Evolutionary conservation across 2,329 filamentous ascomycete species (phyloP), one percentile per base, ranked within the genome.

Genomic region (Calycina herbarum): DNA sequence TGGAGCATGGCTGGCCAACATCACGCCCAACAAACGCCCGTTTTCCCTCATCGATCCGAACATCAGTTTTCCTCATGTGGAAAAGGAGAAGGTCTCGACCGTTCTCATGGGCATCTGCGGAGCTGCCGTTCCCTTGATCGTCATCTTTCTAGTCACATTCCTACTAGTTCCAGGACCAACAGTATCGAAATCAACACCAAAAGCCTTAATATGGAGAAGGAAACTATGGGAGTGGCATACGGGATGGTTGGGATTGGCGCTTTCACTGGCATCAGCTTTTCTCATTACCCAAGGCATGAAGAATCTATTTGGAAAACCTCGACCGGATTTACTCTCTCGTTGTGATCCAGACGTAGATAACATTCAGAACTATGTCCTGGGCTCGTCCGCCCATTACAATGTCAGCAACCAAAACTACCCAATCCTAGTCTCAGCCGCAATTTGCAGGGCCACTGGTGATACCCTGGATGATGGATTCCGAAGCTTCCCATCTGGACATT

Each of bases 151-250:
- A 62, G 83, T 94, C 65, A 86, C 86, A 51, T 77, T 96, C 38
- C 69, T 87, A 67, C 82, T 94, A 70, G 87, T 95, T 0, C 93
- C 93, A 0, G 92, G 91, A 3, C 83, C 86, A 5, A 89, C 88
- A 1, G 87, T 89, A 0, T 84, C 86, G 17, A 82, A 81, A 54
- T 82, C 84, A 24, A 88, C 89, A 0, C 87, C 91, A 1, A 83
- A 83, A 69, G 77, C 83, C 3, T 78, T 92, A 63, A 82, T 94
- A 57, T 93, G 92, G 88, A 86, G 86, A 75, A 85, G 92, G 70
- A 97, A 95, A 79, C 77, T 97, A 1, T 97, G 94, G 93, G 94
- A 97, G 77, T 88, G 92, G 76, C 93, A 97, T 75, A 88, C 87
- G 1, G 93, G 92, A 66, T 92, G 90, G 87, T 86, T 97, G 73